Percentiles rank a stretch among this genome's conserved stretches.
Conservation (phyloP, 495 filamentous ascomycete genomes). For the Hypoxylon perforatum region DNA sequence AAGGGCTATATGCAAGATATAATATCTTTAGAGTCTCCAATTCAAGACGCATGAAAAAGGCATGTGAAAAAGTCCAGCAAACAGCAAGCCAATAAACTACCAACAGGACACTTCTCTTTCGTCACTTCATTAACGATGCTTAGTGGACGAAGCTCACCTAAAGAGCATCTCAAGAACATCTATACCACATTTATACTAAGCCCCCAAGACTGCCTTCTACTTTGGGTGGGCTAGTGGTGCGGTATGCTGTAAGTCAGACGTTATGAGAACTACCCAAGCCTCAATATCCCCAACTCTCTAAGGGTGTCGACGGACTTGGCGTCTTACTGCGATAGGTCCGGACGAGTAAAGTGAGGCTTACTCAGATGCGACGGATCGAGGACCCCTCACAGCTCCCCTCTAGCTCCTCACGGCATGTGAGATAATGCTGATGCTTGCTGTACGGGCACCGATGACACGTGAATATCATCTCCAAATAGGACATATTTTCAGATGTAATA, state of each 20-base stretch:
- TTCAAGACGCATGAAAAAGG: slow-evolving; percentile 32
- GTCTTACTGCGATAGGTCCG: slow-evolving; percentile 39
- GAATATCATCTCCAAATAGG: slow-evolving; percentile 11
- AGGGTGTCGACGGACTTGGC: slow-evolving; percentile 25
- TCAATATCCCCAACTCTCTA: slow-evolving; percentile 16
- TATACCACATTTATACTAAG: slow-evolving; percentile 27
- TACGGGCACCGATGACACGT: slow-evolving; percentile 20
- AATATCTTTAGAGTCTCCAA: slow-evolving; percentile 27
- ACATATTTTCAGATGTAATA: no score
- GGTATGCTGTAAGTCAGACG: slow-evolving; percentile 19
- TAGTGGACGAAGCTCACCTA: slow-evolving; percentile 15
- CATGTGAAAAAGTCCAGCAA: slow-evolving; percentile 21
- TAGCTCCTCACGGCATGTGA: slow-evolving; percentile 4
- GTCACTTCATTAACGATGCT: slow-evolving; percentile 30
- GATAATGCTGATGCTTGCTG: no score
- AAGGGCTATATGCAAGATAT: slow-evolving; percentile 19
- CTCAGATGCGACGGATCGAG: slow-evolving; percentile 27
- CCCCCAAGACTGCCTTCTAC: slow-evolving; percentile 32
- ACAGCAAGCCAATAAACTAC: slow-evolving; percentile 1
- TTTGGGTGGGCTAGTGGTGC: slow-evolving; percentile 32
- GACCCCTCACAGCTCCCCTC: no score
- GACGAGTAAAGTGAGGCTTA: slow-evolving; percentile 30
- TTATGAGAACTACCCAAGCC: slow-evolving; percentile 13
- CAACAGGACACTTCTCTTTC: slow-evolving; percentile 29
- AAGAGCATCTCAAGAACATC: not conserved